Evolutionary conservation across 208 protist species (phyloP), one percentile per base, ranked within the genome.

Genomic region (Novymonas esmeraldas): DNA sequence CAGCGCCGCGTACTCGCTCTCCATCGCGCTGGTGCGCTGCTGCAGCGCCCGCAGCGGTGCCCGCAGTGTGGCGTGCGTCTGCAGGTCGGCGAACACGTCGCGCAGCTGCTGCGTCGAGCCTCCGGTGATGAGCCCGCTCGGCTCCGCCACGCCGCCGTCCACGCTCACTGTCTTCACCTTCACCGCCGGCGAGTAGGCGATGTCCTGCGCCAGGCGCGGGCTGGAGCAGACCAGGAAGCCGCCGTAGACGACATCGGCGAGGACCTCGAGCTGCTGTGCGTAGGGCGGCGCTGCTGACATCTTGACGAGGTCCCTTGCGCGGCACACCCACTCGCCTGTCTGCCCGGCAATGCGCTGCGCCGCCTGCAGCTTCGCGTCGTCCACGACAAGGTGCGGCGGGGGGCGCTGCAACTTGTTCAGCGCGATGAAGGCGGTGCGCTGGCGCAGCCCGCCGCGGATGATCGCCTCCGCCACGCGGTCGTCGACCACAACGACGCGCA

Each of bases 121-220:
- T 65, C 98, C 98, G 7, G 98, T 99, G 24, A 99, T 85, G 20
- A 98, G 96, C 33, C 99, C 99, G 20, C 73, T 73, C 13, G 99
- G 99, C 79, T 99, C 97, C 55, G 96, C 99, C 26, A 99, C 78
- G 58, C 99, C 98, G 33, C 99, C 99, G 2, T 99, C 97, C 6
- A 99, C 64, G 2, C 99, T 99, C n/a, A 99, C 99, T 16, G 97
- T 90, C 50, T 95, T 93, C 18, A 76, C 64, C 14, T 71, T 66
- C 18, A 99, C 81, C 0, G 58, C 44, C 22, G 70, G 44, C 60
- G 86, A 85, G 78, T 97, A 98, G 38, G 95, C 92, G 5, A 98
- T 78, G 61, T 90, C 80, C 71, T 92, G 81, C 3, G 97, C 97
- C 5, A 84, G 64, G 7, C 64, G 70, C 29, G 97, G 58, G 45